These are phyloP conservation scores for Nelumbo lutea DNA, from an alignment of 164 flowering plant genomes.

Conservation along the genomic window DNA sequence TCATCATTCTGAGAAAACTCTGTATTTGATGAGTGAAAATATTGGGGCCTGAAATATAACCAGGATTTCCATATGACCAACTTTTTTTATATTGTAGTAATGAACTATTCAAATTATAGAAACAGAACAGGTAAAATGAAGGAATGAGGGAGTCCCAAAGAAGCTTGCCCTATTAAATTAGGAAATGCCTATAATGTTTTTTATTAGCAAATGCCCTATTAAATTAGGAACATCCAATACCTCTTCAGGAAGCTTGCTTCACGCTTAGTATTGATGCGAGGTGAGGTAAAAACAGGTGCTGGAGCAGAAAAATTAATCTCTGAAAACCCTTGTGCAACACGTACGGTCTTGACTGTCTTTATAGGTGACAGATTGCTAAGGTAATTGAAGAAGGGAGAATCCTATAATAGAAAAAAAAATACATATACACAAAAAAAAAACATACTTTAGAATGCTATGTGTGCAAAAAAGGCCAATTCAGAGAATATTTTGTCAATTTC, in stretches of 20 bases:
- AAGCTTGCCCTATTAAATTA: no score
- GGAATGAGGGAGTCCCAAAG: no score
- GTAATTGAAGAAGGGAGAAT: conserved; percentile 42
- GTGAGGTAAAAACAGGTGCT: conserved; percentile 50
- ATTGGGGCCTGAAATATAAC: conserved; percentile 23
- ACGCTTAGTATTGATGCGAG: conserved; percentile 24
- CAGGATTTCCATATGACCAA: background rate
- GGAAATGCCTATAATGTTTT: no score
- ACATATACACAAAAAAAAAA: no score
- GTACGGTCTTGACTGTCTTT: conserved; percentile 24
- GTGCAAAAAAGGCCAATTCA: background rate
- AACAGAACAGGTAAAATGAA: no score
- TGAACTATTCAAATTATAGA: no score
- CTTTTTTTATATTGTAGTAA: no score
- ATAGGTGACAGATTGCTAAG: conserved; percentile 51
- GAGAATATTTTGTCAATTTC: no score
- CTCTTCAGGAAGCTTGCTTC: conserved; percentile 29
- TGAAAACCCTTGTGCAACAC: conserved; percentile 31
- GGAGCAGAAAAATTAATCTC: conserved; percentile 36
- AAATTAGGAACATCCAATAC: conserved; percentile 14
- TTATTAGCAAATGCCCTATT: background rate
- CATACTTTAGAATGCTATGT: background rate
- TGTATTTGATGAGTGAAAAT: conserved; percentile 12
- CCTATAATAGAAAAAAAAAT: conserved; percentile 27
- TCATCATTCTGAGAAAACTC: conserved; percentile 14